Evolutionary conservation across 306 rosid species (phyloP), one percentile per base, ranked within the genome.

Genomic region (Dicorynia guianensis): DNA sequence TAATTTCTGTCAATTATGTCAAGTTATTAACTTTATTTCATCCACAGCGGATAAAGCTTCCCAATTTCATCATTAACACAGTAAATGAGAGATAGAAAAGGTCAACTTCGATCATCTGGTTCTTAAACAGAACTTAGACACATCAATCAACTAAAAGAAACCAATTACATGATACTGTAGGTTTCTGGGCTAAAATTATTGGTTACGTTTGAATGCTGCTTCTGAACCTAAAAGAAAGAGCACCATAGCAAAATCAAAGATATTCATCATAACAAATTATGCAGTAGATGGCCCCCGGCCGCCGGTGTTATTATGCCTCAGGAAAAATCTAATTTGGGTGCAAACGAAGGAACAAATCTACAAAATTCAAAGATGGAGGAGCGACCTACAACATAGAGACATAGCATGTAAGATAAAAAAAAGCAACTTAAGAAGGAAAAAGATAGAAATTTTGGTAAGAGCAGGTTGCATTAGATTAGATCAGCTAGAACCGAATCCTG

Each of bases 171-270:
- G 19, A 63, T 69, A 70, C 7, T 36, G 61, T 25, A 25, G 10
- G 53, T 34, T 60, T 33, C 53, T 33, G 48, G 20, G 60, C 50
- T 42, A 55, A 52, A 30, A 58, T 58, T 58, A 42, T 20, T 59
- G 48, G 58, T 59, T 47, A 73, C 33, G 49, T 20, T 25, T 57
- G 4, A 17, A 60, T 38, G 57, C 11, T 69, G 81, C 62, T 78
- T 71, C 73, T 63, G 62, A 63, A 81, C 66, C 70, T 17, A 35
- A 62, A 19, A 49, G 47, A 12, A 40, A 83, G 57, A 73, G 13
- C 44, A 73, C 75, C 30, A 25, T 25, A 25, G 30, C 30, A 25
- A 25, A 25, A 25, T 58, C 34, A 73, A 66, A 57, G n/a, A 50
- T 4, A 47, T 11, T 33, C 4, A 56, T 63, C 69, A 69, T 69